phyloP scores from a whole-genome alignment of 2,329 filamentous ascomycete genomes.

The Fusarium sp. region DNA sequence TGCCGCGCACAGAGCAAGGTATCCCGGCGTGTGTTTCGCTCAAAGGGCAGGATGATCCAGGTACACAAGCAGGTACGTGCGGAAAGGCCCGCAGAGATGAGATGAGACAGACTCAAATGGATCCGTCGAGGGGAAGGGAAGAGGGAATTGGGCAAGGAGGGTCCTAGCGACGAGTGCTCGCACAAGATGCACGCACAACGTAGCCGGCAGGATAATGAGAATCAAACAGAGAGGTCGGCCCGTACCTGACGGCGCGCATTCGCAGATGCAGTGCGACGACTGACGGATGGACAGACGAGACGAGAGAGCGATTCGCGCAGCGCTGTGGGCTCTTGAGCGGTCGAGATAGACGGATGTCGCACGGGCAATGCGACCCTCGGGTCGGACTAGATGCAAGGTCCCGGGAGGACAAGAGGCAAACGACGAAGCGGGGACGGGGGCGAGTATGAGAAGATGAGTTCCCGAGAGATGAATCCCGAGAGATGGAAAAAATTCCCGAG shows the following conservation, averaged over 20 bases:
- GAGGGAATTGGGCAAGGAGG: slow-evolving; percentile 1
- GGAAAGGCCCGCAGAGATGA: slow-evolving; percentile 27
- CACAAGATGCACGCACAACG: slow-evolving; percentile 1
- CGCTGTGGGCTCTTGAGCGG: not conserved
- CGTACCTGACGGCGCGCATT: slow-evolving; percentile 36
- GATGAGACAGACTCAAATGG: slow-evolving; percentile 4
- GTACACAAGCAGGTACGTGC: slow-evolving; percentile 35
- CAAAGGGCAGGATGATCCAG: slow-evolving; percentile 42
- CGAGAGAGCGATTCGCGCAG: slow-evolving; percentile 5
- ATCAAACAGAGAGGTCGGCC: slow-evolving; percentile 13
- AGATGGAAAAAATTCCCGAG: not conserved
- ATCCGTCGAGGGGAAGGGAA: not conserved
- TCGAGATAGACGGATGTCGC: slow-evolving; percentile 9
- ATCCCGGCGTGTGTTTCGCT: slow-evolving; percentile 43
- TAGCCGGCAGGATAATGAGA: slow-evolving; percentile 1
- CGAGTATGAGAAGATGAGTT: not conserved
- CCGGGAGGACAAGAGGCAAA: slow-evolving; percentile 28
- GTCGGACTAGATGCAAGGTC: slow-evolving; percentile 27
- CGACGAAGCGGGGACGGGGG: slow-evolving; percentile 11
- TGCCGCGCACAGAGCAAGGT: slow-evolving; percentile 35
- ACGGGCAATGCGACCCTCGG: slow-evolving; percentile 14
- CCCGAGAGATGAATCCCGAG: not conserved
- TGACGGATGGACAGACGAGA: not conserved
- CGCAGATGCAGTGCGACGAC: slow-evolving; percentile 30
- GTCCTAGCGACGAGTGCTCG: not conserved